These are phyloP conservation scores for Rubroboletus satanas DNA, from an alignment of 768 basidiomycete genomes.

Conservation along the genomic window DNA sequence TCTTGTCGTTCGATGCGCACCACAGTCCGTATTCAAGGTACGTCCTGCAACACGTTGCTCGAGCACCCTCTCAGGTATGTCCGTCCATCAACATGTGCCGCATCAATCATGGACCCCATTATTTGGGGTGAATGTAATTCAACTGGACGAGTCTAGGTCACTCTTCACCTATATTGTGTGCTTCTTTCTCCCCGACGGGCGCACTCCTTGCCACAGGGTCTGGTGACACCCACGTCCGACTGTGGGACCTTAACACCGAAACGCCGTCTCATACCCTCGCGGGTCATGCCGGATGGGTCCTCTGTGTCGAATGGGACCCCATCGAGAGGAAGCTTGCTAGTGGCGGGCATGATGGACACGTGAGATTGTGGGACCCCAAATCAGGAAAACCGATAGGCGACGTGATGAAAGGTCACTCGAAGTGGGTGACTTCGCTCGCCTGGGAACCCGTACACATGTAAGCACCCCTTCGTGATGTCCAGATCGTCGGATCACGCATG, in stretches of 20 bases:
- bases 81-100: neutral
- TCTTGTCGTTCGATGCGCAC: constrained; percentile 84
- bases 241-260: constrained; percentile 95
- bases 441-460: constrained; percentile 97
- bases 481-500: neutral
- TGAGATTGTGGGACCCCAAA: constrained; percentile 91
- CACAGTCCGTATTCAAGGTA: constrained; percentile 93
- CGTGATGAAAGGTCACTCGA: constrained; percentile 87
- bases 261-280: constrained; percentile 81
- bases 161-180: constrained; percentile 88
- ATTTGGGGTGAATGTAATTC: constrained; percentile 3
- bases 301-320: constrained; percentile 97
- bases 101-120: constrained; percentile 7
- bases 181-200: constrained; percentile 93
- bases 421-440: constrained; percentile 92
- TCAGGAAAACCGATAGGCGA: constrained; percentile 87
- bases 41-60: constrained; percentile 93
- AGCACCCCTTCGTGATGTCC: constrained; percentile 23
- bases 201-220: constrained; percentile 89
- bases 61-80: constrained; percentile 78
- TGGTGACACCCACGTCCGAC: constrained; percentile 85
- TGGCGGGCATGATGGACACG: constrained; percentile 92
- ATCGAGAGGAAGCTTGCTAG: constrained; percentile 88
- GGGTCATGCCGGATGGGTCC: constrained; percentile 94
- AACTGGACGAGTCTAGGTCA: constrained; percentile 55